These are phyloP conservation scores for Saccharomyces mikatae DNA, from an alignment of 805 yeast genomes.

Conservation along the genomic window DNA sequence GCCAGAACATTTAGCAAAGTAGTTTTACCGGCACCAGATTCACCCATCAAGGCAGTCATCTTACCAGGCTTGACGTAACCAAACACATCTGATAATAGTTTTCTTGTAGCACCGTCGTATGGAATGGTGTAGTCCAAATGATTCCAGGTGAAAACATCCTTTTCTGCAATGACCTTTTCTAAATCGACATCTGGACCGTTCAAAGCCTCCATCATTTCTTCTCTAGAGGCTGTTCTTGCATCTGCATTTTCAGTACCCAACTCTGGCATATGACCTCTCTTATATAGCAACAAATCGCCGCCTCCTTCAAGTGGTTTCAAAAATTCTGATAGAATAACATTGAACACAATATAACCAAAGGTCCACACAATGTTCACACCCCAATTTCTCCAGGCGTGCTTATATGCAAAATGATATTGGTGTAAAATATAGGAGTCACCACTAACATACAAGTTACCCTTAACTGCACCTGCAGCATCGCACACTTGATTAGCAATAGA, in stretches of 20 bases:
- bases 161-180: conserved; percentile 29
- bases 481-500: conserved; percentile 39
- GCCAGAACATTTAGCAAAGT: conserved; percentile 66
- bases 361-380: conserved; percentile 50
- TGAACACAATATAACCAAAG: conserved; percentile 28
- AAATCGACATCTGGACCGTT: conserved; percentile 29
- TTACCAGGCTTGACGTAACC: conserved; percentile 80
- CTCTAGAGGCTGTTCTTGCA: conserved; percentile 32
- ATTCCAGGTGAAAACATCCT: conserved; percentile 64
- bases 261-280: conserved; percentile 37
- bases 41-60: conserved; percentile 77
- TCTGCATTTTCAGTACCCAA: conserved; percentile 31
- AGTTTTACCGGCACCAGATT: conserved; percentile 83
- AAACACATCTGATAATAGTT: conserved; percentile 46
- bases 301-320: conserved; percentile 33
- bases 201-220: conserved; percentile 33
- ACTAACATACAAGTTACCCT: conserved; percentile 38
- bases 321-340: conserved; percentile 32
- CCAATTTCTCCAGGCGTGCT: conserved; percentile 54
- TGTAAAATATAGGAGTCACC: conserved; percentile 43
- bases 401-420: conserved; percentile 34
- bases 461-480: conserved; percentile 43
- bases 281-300: conserved; percentile 36
- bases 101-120: conserved; percentile 51
- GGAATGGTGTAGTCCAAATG: conserved; percentile 59